A percentile compares a stretch with the other conserved stretches of the same genome.
These are phyloP conservation scores for Irpex lacteus DNA, from an alignment of 1,284 basidiomycete genomes.

Conservation along the genomic window DNA sequence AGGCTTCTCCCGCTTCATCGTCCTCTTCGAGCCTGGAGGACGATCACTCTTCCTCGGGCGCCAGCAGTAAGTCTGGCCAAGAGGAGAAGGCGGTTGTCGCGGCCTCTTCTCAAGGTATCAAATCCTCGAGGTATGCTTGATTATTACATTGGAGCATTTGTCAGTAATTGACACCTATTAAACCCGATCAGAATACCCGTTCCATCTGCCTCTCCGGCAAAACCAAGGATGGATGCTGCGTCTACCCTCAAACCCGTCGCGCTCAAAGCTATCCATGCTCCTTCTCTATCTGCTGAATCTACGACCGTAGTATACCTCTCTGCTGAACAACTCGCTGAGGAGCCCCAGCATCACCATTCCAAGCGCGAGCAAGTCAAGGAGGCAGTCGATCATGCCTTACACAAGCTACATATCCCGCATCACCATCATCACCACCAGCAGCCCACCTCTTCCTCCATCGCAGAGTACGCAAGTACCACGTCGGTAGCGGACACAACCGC, in stretches of 20 bases:
- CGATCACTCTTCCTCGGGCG: neutral
- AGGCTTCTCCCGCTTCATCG: neutral
- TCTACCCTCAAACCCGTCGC: too few species aligned
- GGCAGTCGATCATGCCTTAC: neutral
- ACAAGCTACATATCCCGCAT: neutral
- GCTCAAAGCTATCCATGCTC: too few species aligned
- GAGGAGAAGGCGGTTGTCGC: neutral
- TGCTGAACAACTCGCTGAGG: neutral
- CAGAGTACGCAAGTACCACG: too few species aligned
- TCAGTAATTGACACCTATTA: too few species aligned
- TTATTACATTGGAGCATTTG: too few species aligned
- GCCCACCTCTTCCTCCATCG: neutral
- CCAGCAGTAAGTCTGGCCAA: neutral
- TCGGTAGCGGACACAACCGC: too few species aligned
- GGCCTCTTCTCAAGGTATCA: neutral
- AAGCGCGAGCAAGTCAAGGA: neutral
- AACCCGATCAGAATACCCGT: too few species aligned
- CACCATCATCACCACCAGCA: neutral
- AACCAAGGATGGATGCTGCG: too few species aligned
- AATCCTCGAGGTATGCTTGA: neutral
- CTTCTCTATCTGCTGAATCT: neutral
- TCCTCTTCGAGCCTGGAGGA: neutral
- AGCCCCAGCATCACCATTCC: neutral
- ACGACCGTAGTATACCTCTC: neutral
- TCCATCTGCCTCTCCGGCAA: too few species aligned